Conservation (phyloP, 768 basidiomycete genomes). For the Botryobasidium botryosum region DNA sequence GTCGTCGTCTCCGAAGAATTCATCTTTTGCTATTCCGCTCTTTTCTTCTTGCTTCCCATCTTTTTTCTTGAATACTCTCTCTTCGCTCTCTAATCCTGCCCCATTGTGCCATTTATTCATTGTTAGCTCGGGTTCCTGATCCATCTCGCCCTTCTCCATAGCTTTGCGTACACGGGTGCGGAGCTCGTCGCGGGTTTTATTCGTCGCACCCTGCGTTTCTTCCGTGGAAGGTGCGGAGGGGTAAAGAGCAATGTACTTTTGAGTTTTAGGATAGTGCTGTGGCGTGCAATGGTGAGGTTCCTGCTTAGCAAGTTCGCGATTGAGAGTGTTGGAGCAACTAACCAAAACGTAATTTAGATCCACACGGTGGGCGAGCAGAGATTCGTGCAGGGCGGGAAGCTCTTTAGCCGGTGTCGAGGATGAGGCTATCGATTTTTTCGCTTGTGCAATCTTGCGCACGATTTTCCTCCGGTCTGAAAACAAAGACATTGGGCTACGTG, state of each 20-base stretch:
- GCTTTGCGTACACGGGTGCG: conserved; percentile 37
- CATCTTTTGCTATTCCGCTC: background rate
- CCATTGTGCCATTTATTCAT: background rate
- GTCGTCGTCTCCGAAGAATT: background rate
- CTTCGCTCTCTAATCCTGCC: background rate
- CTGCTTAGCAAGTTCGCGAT: background rate
- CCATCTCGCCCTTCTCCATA: conserved; percentile 45
- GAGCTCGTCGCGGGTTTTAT: conserved; percentile 38
- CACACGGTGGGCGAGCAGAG: conserved; percentile 49
- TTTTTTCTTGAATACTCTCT: background rate
- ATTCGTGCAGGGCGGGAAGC: conserved; percentile 25
- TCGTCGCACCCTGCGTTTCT: conserved; percentile 13
- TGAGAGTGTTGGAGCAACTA: conserved; percentile 14
- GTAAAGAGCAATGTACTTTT: conserved; percentile 84
- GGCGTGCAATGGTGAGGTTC: background rate
- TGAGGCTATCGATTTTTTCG: conserved; percentile 34
- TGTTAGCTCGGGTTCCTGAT: conserved; percentile 38
- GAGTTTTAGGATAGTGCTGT: conserved; percentile 68
- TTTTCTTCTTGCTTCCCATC: background rate
- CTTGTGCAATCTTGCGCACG: conserved; percentile 52
- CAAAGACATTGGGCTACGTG: conserved; percentile 11
- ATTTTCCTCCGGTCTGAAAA: conserved; percentile 72
- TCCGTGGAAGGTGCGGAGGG: conserved; percentile 39
- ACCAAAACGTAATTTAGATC: conserved; percentile 87
- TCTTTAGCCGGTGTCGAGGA: conserved; percentile 24